Evolutionary conservation across 2,329 filamentous ascomycete genomes (phyloP).

Genomic region (Ophiobolus disseminans): DNA sequence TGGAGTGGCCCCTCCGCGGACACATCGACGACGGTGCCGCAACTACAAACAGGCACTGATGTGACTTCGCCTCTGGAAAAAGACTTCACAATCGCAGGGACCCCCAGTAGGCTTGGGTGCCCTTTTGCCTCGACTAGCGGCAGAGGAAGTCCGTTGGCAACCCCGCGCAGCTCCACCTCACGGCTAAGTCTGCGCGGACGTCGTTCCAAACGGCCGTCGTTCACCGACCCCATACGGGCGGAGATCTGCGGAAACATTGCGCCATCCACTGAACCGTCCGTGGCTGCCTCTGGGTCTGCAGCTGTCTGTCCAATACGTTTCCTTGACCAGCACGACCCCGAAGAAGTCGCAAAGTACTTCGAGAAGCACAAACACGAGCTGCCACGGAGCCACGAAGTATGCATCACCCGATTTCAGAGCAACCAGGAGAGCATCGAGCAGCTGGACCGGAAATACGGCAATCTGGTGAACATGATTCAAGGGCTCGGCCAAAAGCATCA

Average conservation of each 20-base stretch:
- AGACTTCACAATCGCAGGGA: conserved; percentile 88
- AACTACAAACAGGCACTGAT: conserved; percentile 43
- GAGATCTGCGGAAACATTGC: conserved; percentile 52
- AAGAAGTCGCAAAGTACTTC: conserved; percentile 92
- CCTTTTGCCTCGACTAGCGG: conserved; percentile 70
- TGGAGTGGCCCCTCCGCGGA: conserved; percentile 51
- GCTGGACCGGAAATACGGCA: conserved; percentile 93
- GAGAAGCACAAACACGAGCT: conserved; percentile 95
- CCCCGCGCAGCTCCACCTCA: conserved; percentile 51
- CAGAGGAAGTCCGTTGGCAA: conserved; percentile 53
- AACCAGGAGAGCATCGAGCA: conserved; percentile 85
- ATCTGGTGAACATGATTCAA: conserved; percentile 91
- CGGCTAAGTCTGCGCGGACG: conserved; percentile 44
- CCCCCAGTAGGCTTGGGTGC: conserved; percentile 78
- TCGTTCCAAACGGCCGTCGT: conserved; percentile 51
- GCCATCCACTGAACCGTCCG: conserved; percentile 56
- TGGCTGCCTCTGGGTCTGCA: conserved; percentile 48
- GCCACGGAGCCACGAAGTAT: conserved; percentile 91
- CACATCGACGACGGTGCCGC: conserved; percentile 27
- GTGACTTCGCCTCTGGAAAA: conserved; percentile 71
- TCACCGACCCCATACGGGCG: conserved; percentile 52
- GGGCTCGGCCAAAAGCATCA: conserved; percentile 87
- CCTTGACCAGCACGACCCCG: conserved; percentile 88
- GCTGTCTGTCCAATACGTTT: conserved; percentile 90
- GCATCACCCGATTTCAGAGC: conserved; percentile 86